Base-by-base conservation (phyloP, 352 stramenopile species). In the Pythium guiyangense region DNA sequence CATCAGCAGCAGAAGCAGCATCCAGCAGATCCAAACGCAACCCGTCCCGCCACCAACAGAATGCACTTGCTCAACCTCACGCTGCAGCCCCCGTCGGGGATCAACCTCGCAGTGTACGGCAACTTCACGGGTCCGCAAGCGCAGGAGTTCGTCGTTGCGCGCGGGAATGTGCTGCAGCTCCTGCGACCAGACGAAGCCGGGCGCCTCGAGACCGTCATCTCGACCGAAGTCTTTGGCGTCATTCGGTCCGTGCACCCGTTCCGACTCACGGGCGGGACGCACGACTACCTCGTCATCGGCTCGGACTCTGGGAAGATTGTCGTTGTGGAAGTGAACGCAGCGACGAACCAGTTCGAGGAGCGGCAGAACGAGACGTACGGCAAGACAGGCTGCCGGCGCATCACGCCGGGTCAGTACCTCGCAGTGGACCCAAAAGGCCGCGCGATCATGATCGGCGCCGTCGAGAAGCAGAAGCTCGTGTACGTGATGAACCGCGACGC, bases 391-490 rank as follows among this genome's bases (percentile, higher is more conserved):
- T 98, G 93, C 63, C 86, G 97, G 52, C 90, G 97, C 29, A 97
- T 98, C 59, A 98, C 97, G 17, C 97, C 97, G 0, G 97, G 97
- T 1, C 95, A 99, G 73, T 99, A 99, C 75, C 52, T 99, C 29
- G 96, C 96, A 1, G 83, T 79, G 8, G 97, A 99, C 69, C 97
- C 97, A 1, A 98, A 98, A 61, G 97, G 97, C 31, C 90, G 97
- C 20, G 96, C 97, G 20, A 82, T 99, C 20, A 97, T 99, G 81
- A 85, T 99, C 43, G 86, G 84, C 55, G 88, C 83, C 20, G 71
- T 99, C 25, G 97, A 99, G 81, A 99, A 99, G 74, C 96, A 99
- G 67, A 99, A 99, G 66, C 82, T 99, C 14, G 97, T 99, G 25
- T 99, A 99, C 73, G 96, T 99, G 25, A 92, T 99, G 76, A 99